phyloP scores from a whole-genome alignment of 164 flowering plant species.

The Nymphaea colorata region DNA sequence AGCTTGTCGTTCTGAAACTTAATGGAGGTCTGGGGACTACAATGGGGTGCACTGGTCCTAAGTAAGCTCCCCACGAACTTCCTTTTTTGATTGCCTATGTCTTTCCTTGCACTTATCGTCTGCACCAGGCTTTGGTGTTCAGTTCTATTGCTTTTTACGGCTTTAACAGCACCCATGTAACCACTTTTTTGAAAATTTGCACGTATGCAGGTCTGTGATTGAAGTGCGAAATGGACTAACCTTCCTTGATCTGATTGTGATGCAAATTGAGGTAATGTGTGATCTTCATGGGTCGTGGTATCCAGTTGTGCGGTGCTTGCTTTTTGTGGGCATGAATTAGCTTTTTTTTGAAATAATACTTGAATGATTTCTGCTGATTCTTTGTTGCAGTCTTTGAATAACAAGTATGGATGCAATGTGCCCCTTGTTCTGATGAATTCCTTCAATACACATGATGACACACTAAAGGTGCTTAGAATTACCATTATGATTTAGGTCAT shows the following conservation, averaged over 20 bases:
- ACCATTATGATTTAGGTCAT: not conserved
- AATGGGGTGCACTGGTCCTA: slow-evolving; percentile 82
- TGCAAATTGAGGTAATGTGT: slow-evolving; percentile 75
- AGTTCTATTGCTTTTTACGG: not conserved
- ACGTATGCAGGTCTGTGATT: slow-evolving; percentile 69
- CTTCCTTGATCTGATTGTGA: slow-evolving; percentile 87
- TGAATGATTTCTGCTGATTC: not conserved
- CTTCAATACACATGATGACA: slow-evolving; percentile 89
- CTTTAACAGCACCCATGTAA: not conserved
- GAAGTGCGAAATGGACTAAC: slow-evolving; percentile 97
- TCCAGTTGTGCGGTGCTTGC: not conserved
- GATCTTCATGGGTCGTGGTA: not conserved
- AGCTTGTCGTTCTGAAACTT: slow-evolving; percentile 79
- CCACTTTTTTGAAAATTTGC: not conserved
- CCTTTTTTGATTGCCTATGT: no score
- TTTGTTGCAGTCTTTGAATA: slow-evolving; percentile 50
- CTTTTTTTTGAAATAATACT: no score
- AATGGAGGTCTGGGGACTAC: slow-evolving; percentile 74
- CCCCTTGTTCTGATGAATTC: slow-evolving; percentile 95
- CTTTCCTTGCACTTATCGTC: not conserved
- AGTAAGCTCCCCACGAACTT: slow-evolving; percentile 24
- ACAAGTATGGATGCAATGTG: slow-evolving; percentile 83
- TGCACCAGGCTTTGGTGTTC: not conserved
- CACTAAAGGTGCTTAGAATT: slow-evolving; percentile 43
- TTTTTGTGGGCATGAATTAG: no score